These are phyloP conservation scores for Hippophae tibetana DNA, from an alignment of 306 rosid genomes.

Conservation along the genomic window DNA sequence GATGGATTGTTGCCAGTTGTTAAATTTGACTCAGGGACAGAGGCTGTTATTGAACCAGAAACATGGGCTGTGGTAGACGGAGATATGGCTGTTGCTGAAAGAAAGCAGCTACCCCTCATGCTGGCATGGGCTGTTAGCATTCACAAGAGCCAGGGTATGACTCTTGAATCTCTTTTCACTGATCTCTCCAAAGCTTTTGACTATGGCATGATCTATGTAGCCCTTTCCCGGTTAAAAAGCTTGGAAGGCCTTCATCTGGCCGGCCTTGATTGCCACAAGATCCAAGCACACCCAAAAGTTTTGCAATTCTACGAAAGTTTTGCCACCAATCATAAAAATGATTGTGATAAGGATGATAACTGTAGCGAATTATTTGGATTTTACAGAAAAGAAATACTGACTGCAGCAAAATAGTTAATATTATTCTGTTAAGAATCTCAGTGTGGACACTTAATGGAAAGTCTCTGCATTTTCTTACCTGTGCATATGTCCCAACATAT, in stretches of 20 bases:
- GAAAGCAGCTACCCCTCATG: constrained; percentile 47
- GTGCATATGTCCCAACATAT: no score
- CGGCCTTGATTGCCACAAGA: constrained; percentile 28
- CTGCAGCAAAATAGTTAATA: no score
- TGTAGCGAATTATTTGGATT: no score
- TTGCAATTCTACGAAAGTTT: constrained; percentile 24
- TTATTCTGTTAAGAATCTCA: no score
- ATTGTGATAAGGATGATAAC: constrained; percentile 9
- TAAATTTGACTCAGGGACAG: constrained; percentile 36
- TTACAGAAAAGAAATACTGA: no score
- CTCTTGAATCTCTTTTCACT: constrained; percentile 34
- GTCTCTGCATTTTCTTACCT: no score
- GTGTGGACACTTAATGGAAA: no score
- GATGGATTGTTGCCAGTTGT: constrained; percentile 31
- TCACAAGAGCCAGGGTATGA: constrained; percentile 61
- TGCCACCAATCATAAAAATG: constrained; percentile 5
- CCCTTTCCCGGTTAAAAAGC: constrained; percentile 40
- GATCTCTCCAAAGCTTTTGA: constrained; percentile 35
- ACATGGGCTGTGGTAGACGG: constrained; percentile 33
- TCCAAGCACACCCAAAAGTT: constrained; percentile 36
- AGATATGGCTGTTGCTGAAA: constrained; percentile 24
- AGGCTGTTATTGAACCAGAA: constrained; percentile 19
- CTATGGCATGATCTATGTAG: constrained; percentile 47
- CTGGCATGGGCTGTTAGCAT: constrained; percentile 52
- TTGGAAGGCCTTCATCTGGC: constrained; percentile 37